These are phyloP conservation scores for Chaetomiaceae sp. DNA, from an alignment of 2,329 filamentous ascomycete genomes.

Conservation along the genomic window DNA sequence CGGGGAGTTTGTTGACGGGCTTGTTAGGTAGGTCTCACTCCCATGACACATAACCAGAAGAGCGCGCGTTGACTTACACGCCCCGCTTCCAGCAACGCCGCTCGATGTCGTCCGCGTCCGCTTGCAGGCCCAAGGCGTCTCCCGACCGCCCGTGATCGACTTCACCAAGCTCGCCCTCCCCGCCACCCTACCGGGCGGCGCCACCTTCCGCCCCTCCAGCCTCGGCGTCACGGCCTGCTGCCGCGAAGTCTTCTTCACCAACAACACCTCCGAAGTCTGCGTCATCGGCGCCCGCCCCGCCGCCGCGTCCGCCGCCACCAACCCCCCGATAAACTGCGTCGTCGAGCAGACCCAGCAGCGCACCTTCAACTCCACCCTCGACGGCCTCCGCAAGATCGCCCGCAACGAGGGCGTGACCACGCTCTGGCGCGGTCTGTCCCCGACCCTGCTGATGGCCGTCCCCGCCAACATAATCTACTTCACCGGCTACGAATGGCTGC, in stretches of 20 bases:
- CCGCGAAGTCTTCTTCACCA: conserved; percentile 94
- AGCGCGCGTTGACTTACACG: conserved; percentile 11
- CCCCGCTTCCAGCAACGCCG: conserved; percentile 65
- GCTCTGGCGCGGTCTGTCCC: conserved; percentile 89
- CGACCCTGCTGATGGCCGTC: conserved; percentile 88
- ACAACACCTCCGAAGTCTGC: conserved; percentile 76
- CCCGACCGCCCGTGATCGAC: conserved; percentile 35
- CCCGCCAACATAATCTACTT: conserved; percentile 98
- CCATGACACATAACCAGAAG: not conserved
- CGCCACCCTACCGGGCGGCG: conserved; percentile 33
- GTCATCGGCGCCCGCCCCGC: conserved; percentile 56
- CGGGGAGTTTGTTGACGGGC: conserved; percentile 84
- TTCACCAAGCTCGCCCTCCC: conserved; percentile 53
- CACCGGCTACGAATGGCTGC: conserved; percentile 93
- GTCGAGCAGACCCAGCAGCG: conserved; percentile 80
- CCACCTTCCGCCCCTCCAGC: conserved; percentile 68
- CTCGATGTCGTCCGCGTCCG: conserved; percentile 95
- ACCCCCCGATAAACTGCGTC: conserved; percentile 59
- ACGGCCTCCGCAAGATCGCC: conserved; percentile 90
- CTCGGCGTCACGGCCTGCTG: conserved; percentile 93
- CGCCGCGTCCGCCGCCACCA: not conserved
- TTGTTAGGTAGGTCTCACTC: conserved; percentile 62
- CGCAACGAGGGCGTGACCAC: conserved; percentile 83
- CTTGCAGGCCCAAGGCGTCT: conserved; percentile 72
- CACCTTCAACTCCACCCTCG: conserved; percentile 84